A percentile compares a stretch with the other conserved stretches of the same genome.
phyloP scores from a whole-genome alignment of 148 eudicot species.

The Rhododendron griersonianum region DNA sequence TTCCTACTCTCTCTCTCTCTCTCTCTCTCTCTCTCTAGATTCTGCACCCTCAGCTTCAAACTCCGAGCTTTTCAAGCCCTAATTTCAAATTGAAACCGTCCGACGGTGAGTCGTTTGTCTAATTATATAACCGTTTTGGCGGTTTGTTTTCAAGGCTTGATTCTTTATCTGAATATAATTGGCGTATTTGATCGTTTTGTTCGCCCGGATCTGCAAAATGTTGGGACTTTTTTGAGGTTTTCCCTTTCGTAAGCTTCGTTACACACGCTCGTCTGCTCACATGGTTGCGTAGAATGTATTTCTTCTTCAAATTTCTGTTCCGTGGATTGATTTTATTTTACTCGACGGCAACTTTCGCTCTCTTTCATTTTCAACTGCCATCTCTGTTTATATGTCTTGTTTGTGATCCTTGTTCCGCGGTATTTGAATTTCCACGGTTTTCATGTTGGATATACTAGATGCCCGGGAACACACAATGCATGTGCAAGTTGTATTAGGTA shows the following conservation, averaged over 20 bases:
- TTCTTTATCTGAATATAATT: not conserved
- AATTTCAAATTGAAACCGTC: not conserved
- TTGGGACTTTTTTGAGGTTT: not conserved
- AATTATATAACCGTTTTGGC: not conserved
- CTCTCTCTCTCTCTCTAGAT: not conserved
- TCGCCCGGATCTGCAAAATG: slow-evolving; percentile 4
- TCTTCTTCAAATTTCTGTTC: not conserved
- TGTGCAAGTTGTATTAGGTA: not conserved
- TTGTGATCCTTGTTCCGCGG: not conserved
- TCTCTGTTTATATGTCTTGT: not conserved
- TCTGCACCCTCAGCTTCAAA: not conserved
- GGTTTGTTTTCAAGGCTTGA: not conserved
- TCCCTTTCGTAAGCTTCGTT: not conserved
- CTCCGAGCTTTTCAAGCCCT: slow-evolving; percentile 3
- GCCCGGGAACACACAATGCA: not conserved
- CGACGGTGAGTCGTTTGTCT: not conserved
- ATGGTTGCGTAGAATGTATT: not conserved
- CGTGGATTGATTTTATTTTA: not conserved
- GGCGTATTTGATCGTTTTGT: not conserved
- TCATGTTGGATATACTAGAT: not conserved
- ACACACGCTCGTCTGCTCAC: not conserved
- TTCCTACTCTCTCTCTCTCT: not conserved
- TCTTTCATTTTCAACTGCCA: not conserved
- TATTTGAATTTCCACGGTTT: not conserved
- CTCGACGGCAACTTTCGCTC: not conserved